These are phyloP conservation scores for Dipodascopsis uninucleata DNA, from an alignment of 805 yeast species.

Conservation along the genomic window DNA sequence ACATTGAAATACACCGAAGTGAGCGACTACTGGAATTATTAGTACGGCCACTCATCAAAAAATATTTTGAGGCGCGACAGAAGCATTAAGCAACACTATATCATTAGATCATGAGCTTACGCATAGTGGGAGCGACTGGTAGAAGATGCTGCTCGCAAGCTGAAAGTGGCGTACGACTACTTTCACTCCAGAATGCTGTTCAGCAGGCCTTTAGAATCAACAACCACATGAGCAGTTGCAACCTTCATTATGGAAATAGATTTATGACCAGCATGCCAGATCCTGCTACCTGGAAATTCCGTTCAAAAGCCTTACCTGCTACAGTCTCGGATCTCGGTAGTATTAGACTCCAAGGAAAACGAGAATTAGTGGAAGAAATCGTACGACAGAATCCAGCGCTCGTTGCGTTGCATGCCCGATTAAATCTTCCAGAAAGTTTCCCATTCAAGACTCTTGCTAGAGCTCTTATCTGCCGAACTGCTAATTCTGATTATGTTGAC, in stretches of 20 bases:
- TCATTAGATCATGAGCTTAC: too few relatives aligned
- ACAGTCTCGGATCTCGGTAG: constrained; percentile 36
- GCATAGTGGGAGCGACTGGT: neutral
- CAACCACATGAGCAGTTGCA: constrained; percentile 1
- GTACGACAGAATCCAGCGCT: constrained; percentile 66
- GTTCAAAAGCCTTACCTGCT: constrained; percentile 22
- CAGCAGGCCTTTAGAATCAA: neutral
- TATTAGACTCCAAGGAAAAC: constrained; percentile 33
- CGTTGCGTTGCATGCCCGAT: constrained; percentile 72
- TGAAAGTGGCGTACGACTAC: too few relatives aligned
- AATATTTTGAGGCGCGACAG: too few relatives aligned
- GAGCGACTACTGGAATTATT: too few relatives aligned
- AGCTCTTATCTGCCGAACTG: constrained; percentile 59
- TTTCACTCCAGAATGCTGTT: too few relatives aligned
- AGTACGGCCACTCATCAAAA: too few relatives aligned
- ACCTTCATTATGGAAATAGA: neutral
- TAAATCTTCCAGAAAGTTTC: constrained; percentile 57
- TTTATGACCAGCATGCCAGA: too few relatives aligned
- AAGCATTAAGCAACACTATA: too few relatives aligned
- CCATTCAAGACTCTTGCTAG: constrained; percentile 70
- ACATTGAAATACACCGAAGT: too few relatives aligned
- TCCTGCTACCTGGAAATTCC: too few relatives aligned
- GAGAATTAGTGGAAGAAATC: constrained; percentile 46
- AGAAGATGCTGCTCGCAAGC: neutral
- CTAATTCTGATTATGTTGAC: constrained; percentile 50